A percentile compares a stretch with the other conserved stretches of the same genome.
phyloP scores from a whole-genome alignment of 495 filamentous ascomycete species.

The Penicillium psychrofluorescens region DNA sequence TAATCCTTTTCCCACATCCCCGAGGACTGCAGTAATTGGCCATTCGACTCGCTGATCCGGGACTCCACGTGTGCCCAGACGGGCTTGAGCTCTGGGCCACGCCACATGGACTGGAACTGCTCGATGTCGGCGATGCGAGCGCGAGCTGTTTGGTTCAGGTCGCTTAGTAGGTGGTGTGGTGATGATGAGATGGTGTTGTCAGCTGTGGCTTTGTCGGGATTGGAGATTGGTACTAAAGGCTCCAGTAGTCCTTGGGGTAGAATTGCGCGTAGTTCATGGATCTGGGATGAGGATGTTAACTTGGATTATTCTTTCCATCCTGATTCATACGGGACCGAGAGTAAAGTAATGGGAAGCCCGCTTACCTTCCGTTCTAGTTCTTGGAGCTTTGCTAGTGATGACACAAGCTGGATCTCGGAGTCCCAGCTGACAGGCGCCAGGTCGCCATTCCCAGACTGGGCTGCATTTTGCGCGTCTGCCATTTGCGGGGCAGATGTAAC shows the following conservation, averaged over 20 bases:
- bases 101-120: constrained; percentile 30
- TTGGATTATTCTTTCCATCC: neutral
- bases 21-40: constrained; percentile 27
- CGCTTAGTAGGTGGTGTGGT: constrained; percentile 17
- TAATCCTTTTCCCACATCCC: constrained; percentile 40
- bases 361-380: constrained; percentile 32
- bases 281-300: constrained; percentile 12
- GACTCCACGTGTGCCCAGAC: constrained; percentile 31
- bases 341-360: too few relatives aligned
- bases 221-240: constrained; percentile 25
- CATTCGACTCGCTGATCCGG: constrained; percentile 27
- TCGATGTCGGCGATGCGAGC: constrained; percentile 22
- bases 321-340: too few relatives aligned
- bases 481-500: neutral
- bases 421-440: constrained; percentile 14
- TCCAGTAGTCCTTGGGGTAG: constrained; percentile 31
- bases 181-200: constrained; percentile 15
- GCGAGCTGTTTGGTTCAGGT: constrained; percentile 19
- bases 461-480: neutral
- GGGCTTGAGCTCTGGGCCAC: constrained; percentile 24
- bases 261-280: constrained; percentile 36
- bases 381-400: constrained; percentile 37
- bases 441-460: neutral
- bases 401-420: constrained; percentile 34
- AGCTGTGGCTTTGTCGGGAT: constrained; percentile 11